Base-by-base conservation (phyloP, 2,329 filamentous ascomycete species). In the Apiospora hydei region DNA sequence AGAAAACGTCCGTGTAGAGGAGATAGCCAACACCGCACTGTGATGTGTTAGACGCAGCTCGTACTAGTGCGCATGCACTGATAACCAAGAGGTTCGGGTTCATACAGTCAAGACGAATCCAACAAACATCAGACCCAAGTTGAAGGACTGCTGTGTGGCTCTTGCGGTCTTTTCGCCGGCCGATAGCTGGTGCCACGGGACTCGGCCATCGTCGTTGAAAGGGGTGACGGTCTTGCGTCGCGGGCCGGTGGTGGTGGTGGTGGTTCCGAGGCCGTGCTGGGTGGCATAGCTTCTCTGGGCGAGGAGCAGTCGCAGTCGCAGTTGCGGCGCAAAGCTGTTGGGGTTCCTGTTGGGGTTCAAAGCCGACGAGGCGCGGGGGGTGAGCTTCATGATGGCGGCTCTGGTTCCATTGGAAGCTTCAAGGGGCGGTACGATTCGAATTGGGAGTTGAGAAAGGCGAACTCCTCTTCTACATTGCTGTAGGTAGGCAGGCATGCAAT, bases 61-160 rank as follows among this genome's bases (percentile, higher is more conserved):
- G 0, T 46, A 38, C 67, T 64, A 68, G 70, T 30, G 67, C 61
- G 21, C 26, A 57, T 34, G 51, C 51, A 30, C 26, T 34, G 30
- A 64, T 51, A 30, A 43, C n/a, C 16, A 38, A 38, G 34, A 38
- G 44, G 41, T 67, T 53, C 1, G 64, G 51, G 77, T 87, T 74
- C 70, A 10, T 86, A 94, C 93, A 47, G 95, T 98, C 77, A 96
- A 85, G 46, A 91, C 88, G 14, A 95, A 83, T 38, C 96, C 96
- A 10, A 92, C 85, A 1, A 94, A 76, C 11, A 98, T 90, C 74
- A 98, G 83, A 75, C 92, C 88, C 75, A 98, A 90, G 82, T 98
- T 98, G 85, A 97, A 92, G 21, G 92, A 93, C 82, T 98, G 96
- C 82, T 98, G 95, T 0, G 94, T 96, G 11, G 94, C 93, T 51